Evolutionary conservation across 306 rosid genomes (phyloP).

Genomic region (Castanea crenata): DNA sequence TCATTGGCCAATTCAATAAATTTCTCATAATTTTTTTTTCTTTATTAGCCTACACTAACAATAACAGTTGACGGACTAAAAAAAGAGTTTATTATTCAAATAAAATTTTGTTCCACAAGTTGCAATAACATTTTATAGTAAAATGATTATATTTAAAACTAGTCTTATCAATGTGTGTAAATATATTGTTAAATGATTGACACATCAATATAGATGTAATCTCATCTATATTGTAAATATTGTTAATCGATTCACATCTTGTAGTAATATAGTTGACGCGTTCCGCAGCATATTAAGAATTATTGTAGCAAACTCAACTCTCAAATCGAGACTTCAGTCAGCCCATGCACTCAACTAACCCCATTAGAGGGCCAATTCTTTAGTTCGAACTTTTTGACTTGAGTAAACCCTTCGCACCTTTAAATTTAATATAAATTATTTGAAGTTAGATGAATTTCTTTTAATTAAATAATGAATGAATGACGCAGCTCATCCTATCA

Average conservation of each 20-base stretch:
- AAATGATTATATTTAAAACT: too few relatives aligned
- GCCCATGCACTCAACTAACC: slow-evolving; percentile 36
- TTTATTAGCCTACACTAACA: too few relatives aligned
- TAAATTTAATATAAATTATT: slow-evolving; percentile 16
- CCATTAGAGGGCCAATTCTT: slow-evolving; percentile 14
- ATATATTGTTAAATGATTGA: too few relatives aligned
- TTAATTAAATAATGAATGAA: neutral
- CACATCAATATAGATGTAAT: too few relatives aligned
- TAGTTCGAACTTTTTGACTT: slow-evolving; percentile 33
- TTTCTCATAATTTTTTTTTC: too few relatives aligned
- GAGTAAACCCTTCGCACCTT: slow-evolving; percentile 22
- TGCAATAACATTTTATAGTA: neutral
- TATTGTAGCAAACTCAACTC: neutral
- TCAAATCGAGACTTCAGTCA: slow-evolving; percentile 31
- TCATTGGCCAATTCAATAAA: too few relatives aligned
- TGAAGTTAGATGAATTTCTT: neutral
- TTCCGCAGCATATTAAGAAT: neutral
- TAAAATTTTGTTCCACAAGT: neutral
- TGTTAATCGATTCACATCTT: neutral
- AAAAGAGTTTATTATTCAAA: neutral
- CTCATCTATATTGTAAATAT: too few relatives aligned
- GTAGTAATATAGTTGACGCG: neutral
- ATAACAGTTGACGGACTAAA: neutral
- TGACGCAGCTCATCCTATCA: neutral
- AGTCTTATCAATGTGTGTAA: too few relatives aligned